Conservation (phyloP, 495 filamentous ascomycete genomes). For the Aspergillus indologenus region DNA sequence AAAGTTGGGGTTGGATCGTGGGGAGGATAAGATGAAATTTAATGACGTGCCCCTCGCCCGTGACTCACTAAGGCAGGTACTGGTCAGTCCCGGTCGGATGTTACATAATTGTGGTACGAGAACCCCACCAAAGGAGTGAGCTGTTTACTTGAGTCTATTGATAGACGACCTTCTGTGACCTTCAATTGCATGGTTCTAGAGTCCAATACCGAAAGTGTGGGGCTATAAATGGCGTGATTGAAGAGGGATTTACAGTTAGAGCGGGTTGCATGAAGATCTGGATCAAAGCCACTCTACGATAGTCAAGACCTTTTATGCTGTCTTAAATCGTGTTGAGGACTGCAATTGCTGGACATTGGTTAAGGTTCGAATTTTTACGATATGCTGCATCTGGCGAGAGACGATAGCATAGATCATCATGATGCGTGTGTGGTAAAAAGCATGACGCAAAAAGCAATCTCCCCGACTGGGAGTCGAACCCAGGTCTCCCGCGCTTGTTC, state of each 20-base stretch:
- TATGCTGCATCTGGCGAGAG: no score
- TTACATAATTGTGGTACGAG: not conserved
- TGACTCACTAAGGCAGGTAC: not conserved
- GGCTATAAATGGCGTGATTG: not conserved
- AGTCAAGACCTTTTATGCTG: no score
- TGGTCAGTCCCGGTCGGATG: no score
- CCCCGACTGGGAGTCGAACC: conserved; percentile 9
- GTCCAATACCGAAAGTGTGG: not conserved
- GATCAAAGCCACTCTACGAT: no score
- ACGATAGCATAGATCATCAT: not conserved
- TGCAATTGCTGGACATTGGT: no score
- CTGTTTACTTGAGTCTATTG: no score
- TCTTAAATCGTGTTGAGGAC: no score
- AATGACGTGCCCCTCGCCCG: not conserved
- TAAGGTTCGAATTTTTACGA: no score
- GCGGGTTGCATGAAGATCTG: no score
- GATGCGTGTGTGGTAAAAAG: not conserved
- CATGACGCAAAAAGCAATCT: conserved; percentile 1
- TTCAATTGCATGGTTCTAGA: not conserved
- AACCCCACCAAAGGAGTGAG: not conserved
- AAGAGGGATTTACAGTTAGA: not conserved
- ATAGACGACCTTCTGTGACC: no score
- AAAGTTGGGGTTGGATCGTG: not conserved
- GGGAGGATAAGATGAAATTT: conserved; percentile 6
- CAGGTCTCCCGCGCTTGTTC: conserved; percentile 9